phyloP scores from a whole-genome alignment of 257 asterid genomes.

The Nemophila menziesii region DNA sequence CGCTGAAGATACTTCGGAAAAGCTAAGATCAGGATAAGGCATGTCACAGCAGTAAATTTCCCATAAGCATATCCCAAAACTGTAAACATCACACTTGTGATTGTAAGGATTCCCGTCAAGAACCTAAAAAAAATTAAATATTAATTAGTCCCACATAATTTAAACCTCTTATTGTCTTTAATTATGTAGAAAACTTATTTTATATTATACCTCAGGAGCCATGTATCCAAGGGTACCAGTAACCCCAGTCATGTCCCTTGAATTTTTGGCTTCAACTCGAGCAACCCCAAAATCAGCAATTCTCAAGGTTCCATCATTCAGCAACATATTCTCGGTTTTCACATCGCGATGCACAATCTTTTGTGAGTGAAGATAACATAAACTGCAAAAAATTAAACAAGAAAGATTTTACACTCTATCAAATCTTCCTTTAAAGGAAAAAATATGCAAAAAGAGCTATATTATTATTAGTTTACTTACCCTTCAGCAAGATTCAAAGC shows the following conservation, averaged over 20 bases:
- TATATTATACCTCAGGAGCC: constrained; percentile 58
- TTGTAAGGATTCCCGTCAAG: constrained; percentile 57
- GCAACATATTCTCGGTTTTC: constrained; percentile 47
- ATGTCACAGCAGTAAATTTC: constrained; percentile 47
- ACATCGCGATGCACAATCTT: constrained; percentile 53
- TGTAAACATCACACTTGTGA: constrained; percentile 47
- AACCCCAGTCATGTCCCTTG: constrained; percentile 54
- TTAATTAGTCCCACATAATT: no score
- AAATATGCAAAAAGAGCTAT: background rate
- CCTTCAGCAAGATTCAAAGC: constrained; percentile 57
- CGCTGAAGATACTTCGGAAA: constrained; percentile 45
- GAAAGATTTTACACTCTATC: background rate
- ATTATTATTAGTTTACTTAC: constrained; percentile 30
- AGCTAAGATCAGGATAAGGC: constrained; percentile 46
- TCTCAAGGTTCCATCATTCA: constrained; percentile 29
- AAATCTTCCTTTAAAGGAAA: no score
- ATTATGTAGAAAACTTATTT: no score
- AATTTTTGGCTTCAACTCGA: constrained; percentile 57
- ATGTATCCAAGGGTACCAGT: constrained; percentile 60
- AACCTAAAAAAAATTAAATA: constrained; percentile 23
- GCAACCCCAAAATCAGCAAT: constrained; percentile 59
- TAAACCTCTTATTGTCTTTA: no score
- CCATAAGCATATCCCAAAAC: constrained; percentile 55
- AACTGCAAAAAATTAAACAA: constrained; percentile 24
- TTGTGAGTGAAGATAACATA: constrained; percentile 47